Evolutionary conservation across 768 basidiomycete genomes (phyloP), one percentile per base, ranked within the genome.

Genomic region (Thelephora ganbajun): DNA sequence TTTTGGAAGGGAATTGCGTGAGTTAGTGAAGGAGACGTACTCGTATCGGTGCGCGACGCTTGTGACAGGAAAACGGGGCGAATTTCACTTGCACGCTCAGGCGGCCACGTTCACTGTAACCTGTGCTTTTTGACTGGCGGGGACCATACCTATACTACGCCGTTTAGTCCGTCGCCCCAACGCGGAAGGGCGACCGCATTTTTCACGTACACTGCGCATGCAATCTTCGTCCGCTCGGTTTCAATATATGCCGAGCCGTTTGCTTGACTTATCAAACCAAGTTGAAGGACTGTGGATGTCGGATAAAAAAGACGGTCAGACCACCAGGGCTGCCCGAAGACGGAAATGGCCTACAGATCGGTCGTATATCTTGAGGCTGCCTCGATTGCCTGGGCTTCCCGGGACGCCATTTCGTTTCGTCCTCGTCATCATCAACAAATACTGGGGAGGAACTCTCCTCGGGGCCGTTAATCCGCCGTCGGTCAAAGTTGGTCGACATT

Each of bases 221-320:
- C 92, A 53, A 99, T 79, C 67, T 99, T 99, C 0, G 88, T 87
- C 48, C 74, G 74, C 48, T 86, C 84, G 1, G 83, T 85, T 66
- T 99, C 96, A 55, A 99, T 86, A 60, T 98, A 99, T 11, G 91
- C 92, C 14, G 92, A 96, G 1, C 96, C 96, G 59, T 91, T 93
- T 1, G 96, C 94, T 64, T 96, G 91, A 51, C 68, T 83, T 47
- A 96, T 90, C 12, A 98, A 67, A 7, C 92, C 91, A 23, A 89
- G 79, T 60, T 92, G 82, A 43, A 99, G 66, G 64, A 88, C 93
- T 99, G 26, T 53, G 48, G 50, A 46, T 51, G 43, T 23, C 45
- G 46, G 43, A 43, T 37, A 48, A 50, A 48, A 45, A 52, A 35
- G 86, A 39, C 47, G 33, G 53, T 51, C n/a, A 16, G 48, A 37